A percentile compares a stretch with the other conserved stretches of the same genome.
phyloP scores from a whole-genome alignment of 345 rosid species.

The Salix suchowensis region DNA sequence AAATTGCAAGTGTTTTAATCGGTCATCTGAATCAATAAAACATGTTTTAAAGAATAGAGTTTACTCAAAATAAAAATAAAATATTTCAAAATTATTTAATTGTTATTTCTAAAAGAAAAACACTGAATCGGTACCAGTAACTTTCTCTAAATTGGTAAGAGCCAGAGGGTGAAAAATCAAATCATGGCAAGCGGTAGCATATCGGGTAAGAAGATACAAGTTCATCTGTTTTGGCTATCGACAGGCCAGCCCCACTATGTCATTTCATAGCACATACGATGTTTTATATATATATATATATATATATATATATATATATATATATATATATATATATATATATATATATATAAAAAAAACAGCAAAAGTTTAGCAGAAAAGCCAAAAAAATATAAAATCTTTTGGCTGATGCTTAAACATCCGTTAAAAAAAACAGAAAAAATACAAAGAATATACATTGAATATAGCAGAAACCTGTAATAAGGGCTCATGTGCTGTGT shows the following conservation, averaged over 20 bases:
- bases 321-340: no score
- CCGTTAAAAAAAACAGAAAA: not conserved
- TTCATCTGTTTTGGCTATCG: not conserved
- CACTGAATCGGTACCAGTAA: no score
- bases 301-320: not conserved
- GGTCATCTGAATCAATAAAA: no score
- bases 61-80: no score
- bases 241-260: not conserved
- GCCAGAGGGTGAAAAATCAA: no score
- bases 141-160: no score
- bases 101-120: no score
- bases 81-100: not conserved
- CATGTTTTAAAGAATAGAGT: no score
- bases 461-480: not conserved
- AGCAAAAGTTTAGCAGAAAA: constrained; percentile 2
- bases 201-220: not conserved
- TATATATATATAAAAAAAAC: not conserved
- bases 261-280: not conserved
- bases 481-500: not conserved
- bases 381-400: constrained; percentile 3
- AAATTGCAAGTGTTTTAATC: no score
- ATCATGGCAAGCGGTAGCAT: no score
- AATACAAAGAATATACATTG: not conserved
- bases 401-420: not conserved
- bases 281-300: not conserved